Evolutionary conservation across 176 grass and related monocot species (phyloP).

Genomic region (Alopecurus myosuroides): DNA sequence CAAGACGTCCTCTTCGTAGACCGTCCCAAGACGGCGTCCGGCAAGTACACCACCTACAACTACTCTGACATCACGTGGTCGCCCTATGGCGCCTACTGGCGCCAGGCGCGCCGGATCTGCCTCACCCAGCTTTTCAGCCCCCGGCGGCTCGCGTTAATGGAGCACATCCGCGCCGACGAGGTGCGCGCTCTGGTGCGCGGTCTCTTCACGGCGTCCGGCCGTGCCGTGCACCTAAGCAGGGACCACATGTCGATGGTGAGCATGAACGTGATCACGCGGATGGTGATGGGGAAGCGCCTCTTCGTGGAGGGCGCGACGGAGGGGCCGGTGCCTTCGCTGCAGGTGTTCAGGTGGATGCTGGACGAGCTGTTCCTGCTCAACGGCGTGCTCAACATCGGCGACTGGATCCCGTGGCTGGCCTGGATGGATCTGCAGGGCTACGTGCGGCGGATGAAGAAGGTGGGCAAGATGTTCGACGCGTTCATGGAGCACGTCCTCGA

Average conservation of each 20-base stretch:
- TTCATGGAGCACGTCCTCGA: slow-evolving; percentile 46
- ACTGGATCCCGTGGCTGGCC: slow-evolving; percentile 40
- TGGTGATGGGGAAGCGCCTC: slow-evolving; percentile 40
- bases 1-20: too few species aligned
- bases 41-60: too few species aligned
- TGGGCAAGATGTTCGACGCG: slow-evolving; percentile 14
- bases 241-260: slow-evolving; percentile 26
- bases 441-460: slow-evolving; percentile 42
- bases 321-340: slow-evolving; percentile 23
- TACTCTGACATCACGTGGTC: too few species aligned
- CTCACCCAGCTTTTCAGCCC: slow-evolving; percentile 40
- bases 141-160: slow-evolving; percentile 28
- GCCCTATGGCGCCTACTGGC: too few species aligned
- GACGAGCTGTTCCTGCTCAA: slow-evolving; percentile 46
- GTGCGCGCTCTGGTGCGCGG: background rate
- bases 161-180: slow-evolving; percentile 35
- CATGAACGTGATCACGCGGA: slow-evolving; percentile 41
- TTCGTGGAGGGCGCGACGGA: background rate
- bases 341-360: slow-evolving; percentile 39
- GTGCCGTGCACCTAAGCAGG: slow-evolving; percentile 11
- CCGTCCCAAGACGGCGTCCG: too few species aligned
- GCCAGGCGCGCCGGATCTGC: too few species aligned
- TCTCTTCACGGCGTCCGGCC: background rate
- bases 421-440: slow-evolving; percentile 50
- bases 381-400: slow-evolving; percentile 40